Base-by-base conservation (phyloP, 805 yeast species). In the Candida gorgasii region DNA sequence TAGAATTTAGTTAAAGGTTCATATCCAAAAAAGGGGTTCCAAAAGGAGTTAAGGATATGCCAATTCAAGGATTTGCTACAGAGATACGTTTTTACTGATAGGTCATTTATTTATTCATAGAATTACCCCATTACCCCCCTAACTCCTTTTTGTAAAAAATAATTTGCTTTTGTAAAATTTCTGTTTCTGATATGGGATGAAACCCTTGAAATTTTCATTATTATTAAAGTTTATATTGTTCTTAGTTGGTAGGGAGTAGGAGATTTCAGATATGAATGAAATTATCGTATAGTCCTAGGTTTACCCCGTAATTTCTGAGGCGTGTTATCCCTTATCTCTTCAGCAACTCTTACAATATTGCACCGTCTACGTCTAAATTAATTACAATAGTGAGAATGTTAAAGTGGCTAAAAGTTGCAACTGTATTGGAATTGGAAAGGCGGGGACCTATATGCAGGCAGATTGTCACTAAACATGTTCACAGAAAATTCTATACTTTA, bases 381-480 rank as follows among this genome's bases (percentile, higher is more conserved):
- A n/a, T 17, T 28, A n/a, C 17, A 28, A 26, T 26, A 9, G 31
- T 24, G 28, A 24, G 28, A 12, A 13, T 22, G 6, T 22, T 22
- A 22, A 22, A n/a, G n/a, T 28, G 12, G 31, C 11, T 16, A 31
- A 31, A 18, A 31, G 24, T 31, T 31, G 35, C 24, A 31, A 31
- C 5, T 11, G 5, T 29, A 15, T 29, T 15, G 8, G 4, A 15
- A 16, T 29, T 18, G 9, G 23, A 24, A 28, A 33, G 36, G 36
- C 36, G 36, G 36, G 36, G 36, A 33, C 4, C 19, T 20, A 20
- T 33, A 9, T 33, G 28, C 36, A 20, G 36, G 36, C 20, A 5
- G 13, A 20, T 33, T 33, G 18, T 14, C 36, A 12, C 6, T 6
- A 8, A 30, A 16, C 17, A 16, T 17, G 33, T 16, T 7, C 3